Evolutionary conservation across 192 early-diverging fungal genomes (phyloP), one percentile per base, ranked within the genome.

Genomic region (Phycomyces blakesleeanus): DNA sequence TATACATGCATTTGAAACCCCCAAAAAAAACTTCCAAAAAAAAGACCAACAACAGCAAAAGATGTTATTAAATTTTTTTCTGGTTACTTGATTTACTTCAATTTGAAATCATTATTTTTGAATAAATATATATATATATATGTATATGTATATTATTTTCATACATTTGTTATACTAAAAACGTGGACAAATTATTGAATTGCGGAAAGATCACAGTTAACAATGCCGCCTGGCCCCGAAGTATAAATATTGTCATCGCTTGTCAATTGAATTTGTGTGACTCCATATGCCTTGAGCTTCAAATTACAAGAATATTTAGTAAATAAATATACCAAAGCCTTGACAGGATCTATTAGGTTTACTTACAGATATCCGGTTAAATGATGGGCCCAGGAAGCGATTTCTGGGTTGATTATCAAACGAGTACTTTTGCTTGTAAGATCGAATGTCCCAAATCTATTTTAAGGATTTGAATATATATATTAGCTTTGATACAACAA

Each of bases 181-280:
- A 14, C 2, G 3, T 7, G 44, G 11, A 3, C 11, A 6, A 12
- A 14, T 47, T 47, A 47, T n/a, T 47, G 18, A 47, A 47, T 47
- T n/a, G 44, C 2, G 11, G 44, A 57, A 51, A 61, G 14, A 34
- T 29, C 55, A 51, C 57, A 71, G 15, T 68, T 71, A 51, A 76
- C 50, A 59, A 81, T 76, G 4, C 87, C 87, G 26, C 81, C 79
- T 1, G 87, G 83, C 2, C 86, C 86, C 54, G 84, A 89, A 5
- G 84, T 81, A 63, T 83, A 85, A 40, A 76, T 52, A 22, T 80
- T 68, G 20, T 66, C 57, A 64, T 77, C 76, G 29, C 78, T 68
- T 5, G 79, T 71, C 9, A 81, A 79, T 51, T 72, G 64, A 58
- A 87, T 80, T 59, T 89, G 81, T 37, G 85, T 84, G 0, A 89